A percentile compares a stretch with the other conserved stretches of the same genome.
Evolutionary conservation across 2,329 filamentous ascomycete genomes (phyloP).

Genomic region (Aspergillus chevalieri): DNA sequence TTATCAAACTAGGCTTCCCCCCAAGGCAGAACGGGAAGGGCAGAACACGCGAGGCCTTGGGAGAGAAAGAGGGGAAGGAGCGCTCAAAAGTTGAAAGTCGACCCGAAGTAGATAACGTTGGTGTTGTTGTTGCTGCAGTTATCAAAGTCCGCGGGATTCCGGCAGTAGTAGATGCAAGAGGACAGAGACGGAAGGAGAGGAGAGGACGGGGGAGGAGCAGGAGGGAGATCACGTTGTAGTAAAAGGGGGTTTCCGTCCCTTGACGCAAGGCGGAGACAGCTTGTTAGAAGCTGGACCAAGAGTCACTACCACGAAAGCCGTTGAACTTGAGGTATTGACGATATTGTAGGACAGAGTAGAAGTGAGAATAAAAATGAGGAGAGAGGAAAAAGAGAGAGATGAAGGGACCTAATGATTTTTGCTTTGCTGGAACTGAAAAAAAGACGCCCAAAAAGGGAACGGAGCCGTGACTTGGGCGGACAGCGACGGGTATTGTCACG

Average conservation of each 20-base stretch:
- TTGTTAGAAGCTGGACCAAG: conserved; percentile 16
- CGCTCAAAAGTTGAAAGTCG: conserved; percentile 1
- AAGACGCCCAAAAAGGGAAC: conserved; percentile 8
- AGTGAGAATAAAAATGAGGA: conserved; percentile 8
- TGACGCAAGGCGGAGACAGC: conserved; percentile 24
- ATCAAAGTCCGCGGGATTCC: too few species aligned
- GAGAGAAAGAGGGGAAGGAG: conserved; percentile 13
- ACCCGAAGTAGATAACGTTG: too few species aligned
- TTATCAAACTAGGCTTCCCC: too few species aligned
- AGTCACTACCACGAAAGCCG: conserved; percentile 16
- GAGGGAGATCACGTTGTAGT: conserved; percentile 23
- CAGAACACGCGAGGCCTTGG: conserved; percentile 17
- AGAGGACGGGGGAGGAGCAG: conserved; percentile 15
- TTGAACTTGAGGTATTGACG: conserved; percentile 6
- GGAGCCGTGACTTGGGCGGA: not conserved
- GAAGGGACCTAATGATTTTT: conserved; percentile 2
- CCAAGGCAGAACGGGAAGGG: conserved; percentile 7
- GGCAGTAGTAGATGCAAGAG: too few species aligned
- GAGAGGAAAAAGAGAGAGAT: conserved; percentile 4
- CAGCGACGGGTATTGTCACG: too few species aligned
- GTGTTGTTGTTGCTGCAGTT: too few species aligned
- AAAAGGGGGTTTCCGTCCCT: conserved; percentile 10
- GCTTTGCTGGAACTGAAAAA: conserved; percentile 1
- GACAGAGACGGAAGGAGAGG: conserved; percentile 14
- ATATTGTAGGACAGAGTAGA: conserved; percentile 3